A percentile compares a stretch with the other conserved stretches of the same genome.
Conservation (phyloP, 176 grass and related monocot genomes). For the Bonia amplexicaulis region DNA sequence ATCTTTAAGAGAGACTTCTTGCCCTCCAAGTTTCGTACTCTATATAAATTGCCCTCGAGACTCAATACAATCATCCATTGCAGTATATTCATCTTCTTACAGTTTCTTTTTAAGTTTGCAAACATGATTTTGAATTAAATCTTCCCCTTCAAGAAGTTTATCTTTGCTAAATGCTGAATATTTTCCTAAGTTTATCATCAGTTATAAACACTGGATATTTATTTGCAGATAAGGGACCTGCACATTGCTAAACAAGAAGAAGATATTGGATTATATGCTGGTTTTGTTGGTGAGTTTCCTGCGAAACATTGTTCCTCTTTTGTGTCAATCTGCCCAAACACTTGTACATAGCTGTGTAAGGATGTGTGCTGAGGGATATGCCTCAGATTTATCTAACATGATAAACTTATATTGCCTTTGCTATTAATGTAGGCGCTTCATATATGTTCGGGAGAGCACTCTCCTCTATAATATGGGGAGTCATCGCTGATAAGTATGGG, state of each 20-base stretch:
- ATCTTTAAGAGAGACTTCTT: too few relatives aligned
- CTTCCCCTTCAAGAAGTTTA: neutral
- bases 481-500: slow-evolving; percentile 64
- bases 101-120: neutral
- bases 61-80: too few relatives aligned
- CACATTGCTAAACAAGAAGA: slow-evolving; percentile 56
- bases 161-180: neutral
- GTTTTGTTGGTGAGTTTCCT: slow-evolving; percentile 60
- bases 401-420: slow-evolving; percentile 11
- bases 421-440: slow-evolving; percentile 51
- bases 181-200: neutral
- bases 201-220: neutral
- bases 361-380: neutral
- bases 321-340: neutral
- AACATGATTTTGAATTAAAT: neutral
- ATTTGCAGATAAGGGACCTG: slow-evolving; percentile 54
- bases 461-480: slow-evolving; percentile 60
- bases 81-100: too few relatives aligned
- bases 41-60: too few relatives aligned
- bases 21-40: too few relatives aligned
- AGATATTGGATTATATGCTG: slow-evolving; percentile 82
- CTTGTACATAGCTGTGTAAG: neutral
- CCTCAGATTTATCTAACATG: neutral
- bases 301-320: neutral
- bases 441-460: slow-evolving; percentile 68